Percentiles rank a stretch among this genome's conserved stretches.
These are phyloP conservation scores for Zygoascus sp. DNA, from an alignment of 1,139 yeast species.

Conservation along the genomic window DNA sequence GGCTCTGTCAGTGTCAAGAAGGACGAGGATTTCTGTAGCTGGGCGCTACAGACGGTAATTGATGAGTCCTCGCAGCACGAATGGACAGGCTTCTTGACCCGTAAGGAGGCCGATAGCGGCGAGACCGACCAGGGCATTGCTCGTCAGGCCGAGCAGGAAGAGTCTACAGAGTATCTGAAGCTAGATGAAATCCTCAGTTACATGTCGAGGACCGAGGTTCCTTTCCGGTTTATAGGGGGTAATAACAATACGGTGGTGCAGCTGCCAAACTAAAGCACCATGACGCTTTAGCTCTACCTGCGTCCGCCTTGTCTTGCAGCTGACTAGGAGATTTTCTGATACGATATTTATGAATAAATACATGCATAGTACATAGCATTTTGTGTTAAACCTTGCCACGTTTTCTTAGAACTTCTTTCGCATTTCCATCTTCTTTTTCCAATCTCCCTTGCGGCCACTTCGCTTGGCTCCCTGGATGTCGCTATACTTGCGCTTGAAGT, in stretches of 20 bases:
- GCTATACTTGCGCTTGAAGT: slow-evolving; percentile 77
- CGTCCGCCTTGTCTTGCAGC: too few species aligned
- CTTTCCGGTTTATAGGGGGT: slow-evolving; percentile 10
- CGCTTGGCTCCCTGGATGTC: slow-evolving; percentile 72
- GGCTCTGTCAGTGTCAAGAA: slow-evolving; percentile 26
- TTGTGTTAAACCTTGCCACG: not conserved
- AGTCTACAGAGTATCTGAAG: slow-evolving; percentile 24
- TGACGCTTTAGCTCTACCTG: not conserved
- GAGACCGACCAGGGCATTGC: slow-evolving; percentile 23
- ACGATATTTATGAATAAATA: not conserved
- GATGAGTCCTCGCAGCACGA: slow-evolving; percentile 53
- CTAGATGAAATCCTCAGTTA: slow-evolving; percentile 29
- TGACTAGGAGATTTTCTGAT: too few species aligned
- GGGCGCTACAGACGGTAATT: slow-evolving; percentile 56
- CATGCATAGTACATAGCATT: not conserved
- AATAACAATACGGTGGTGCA: not conserved
- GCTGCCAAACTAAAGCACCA: too few species aligned
- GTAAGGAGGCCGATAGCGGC: slow-evolving; percentile 48
- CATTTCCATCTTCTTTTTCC: slow-evolving; percentile 59
- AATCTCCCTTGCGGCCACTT: slow-evolving; percentile 72
- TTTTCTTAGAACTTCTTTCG: slow-evolving; percentile 42
- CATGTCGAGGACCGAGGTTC: slow-evolving; percentile 27
- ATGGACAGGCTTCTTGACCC: slow-evolving; percentile 58
- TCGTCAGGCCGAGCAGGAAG: slow-evolving; percentile 12
- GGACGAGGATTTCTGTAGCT: slow-evolving; percentile 42